Base-by-base conservation (phyloP, 805 yeast species). In the Ascoidea tarda region DNA sequence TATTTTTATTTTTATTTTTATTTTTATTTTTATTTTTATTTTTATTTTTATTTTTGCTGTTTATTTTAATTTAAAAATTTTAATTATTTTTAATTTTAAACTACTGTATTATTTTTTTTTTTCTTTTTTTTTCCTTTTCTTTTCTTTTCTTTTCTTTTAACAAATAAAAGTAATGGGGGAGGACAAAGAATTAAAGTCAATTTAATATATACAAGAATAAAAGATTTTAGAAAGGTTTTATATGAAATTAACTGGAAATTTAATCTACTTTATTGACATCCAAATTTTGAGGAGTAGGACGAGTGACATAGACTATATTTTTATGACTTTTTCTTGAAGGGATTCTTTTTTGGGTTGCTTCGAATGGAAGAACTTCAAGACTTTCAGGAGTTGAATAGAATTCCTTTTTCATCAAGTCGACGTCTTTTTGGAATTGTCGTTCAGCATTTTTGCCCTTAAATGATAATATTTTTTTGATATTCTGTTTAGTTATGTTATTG, bases 401-500 rank as follows among this genome's bases (percentile, higher is more conserved):
- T 51, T 66, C 68, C 31, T 61, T 59, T 54, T 76, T 77, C 72
- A 78, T 69, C 51, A 66, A 61, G 54, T 79, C 84, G n/a, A 87
- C 93, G 8, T 82, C 77, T 3, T 73, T 72, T 49, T 75, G 67
- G 63, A 88, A 86, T 52, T 69, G 67, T 42, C 64, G 67, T 49
- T 73, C 69, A 6, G 87, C 87, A 54, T 76, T 68, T n/a, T 62
- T 61, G 14, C 44, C 44, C 54, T 82, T 69, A 51, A 64, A 63
- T 52, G 66, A 62, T 6, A 73, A 64, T 52, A 85, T 67, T 59
- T 79, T 77, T 2, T 67, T 64, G 48, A 81, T 78, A 60, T 86
- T 84, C 55, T 71, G 68, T 55, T 69, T 59, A 8, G 95, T 84
- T 42, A 80, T 60, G 6, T 62, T 57, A 59, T 80, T 82, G 16